phyloP scores from a whole-genome alignment of 1,284 basidiomycete genomes.

The Porogramme epimiltina region DNA sequence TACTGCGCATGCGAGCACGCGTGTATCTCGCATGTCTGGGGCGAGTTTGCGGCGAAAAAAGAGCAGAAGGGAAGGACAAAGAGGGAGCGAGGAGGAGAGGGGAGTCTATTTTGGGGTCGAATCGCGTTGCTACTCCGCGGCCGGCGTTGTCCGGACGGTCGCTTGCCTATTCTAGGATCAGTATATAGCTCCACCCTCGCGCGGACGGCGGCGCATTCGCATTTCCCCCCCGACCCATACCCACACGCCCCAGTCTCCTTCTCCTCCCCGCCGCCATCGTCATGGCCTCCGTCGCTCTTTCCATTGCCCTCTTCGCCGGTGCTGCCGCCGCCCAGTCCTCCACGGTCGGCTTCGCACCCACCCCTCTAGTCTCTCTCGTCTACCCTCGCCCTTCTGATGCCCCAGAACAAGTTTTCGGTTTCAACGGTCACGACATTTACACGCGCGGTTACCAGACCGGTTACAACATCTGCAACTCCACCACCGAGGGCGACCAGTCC shows the following conservation, averaged over 20 bases:
- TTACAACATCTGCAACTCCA: slow-evolving; percentile 73
- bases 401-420: not conserved
- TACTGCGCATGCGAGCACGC: no score
- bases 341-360: slow-evolving; percentile 26
- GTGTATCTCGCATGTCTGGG: no score
- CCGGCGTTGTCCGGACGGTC: not conserved
- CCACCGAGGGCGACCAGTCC: slow-evolving; percentile 60
- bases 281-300: slow-evolving; percentile 50
- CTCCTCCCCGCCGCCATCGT: slow-evolving; percentile 9
- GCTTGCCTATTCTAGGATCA: not conserved
- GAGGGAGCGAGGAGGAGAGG: no score
- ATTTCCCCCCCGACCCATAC: slow-evolving; percentile 12
- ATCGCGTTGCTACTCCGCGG: not conserved
- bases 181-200: not conserved
- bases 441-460: slow-evolving; percentile 59
- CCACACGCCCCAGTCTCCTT: slow-evolving; percentile 8
- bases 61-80: no score
- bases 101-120: no score
- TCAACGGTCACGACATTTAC: not conserved
- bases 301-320: slow-evolving; percentile 37
- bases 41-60: no score
- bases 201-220: not conserved
- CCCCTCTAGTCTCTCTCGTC: slow-evolving; percentile 31
- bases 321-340: slow-evolving; percentile 39
- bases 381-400: not conserved